These are phyloP conservation scores for Pichia phayaonensis DNA, from an alignment of 805 yeast genomes.

Conservation along the genomic window DNA sequence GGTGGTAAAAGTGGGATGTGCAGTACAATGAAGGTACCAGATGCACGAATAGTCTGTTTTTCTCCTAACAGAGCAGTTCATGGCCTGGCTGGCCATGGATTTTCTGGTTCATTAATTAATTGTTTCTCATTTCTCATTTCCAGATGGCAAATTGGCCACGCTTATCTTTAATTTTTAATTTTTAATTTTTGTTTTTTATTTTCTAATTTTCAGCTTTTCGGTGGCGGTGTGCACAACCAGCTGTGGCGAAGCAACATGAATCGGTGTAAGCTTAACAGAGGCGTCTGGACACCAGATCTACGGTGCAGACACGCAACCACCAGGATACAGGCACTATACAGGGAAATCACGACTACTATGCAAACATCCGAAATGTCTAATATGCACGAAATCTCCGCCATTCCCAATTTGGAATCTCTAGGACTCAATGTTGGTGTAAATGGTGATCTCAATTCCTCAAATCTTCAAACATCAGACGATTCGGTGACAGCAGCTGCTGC, in stretches of 20 bases:
- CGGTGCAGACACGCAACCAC: too few species aligned
- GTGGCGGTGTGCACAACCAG: neutral
- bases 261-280: too few species aligned
- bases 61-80: neutral
- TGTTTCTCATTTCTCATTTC: too few species aligned
- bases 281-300: too few species aligned
- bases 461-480: neutral
- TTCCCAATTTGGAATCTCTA: neutral
- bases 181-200: neutral
- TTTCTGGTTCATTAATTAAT: neutral
- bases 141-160: neutral
- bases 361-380: neutral
- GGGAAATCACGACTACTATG: too few species aligned
- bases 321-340: neutral
- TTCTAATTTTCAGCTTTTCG: neutral
- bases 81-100: neutral
- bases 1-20: neutral
- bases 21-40: too few species aligned
- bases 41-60: neutral
- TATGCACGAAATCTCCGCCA: neutral
- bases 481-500: conserved; percentile 3
- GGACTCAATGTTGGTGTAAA: neutral
- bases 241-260: neutral
- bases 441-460: neutral
- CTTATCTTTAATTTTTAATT: neutral